Evolutionary conservation across 352 stramenopile genomes (phyloP), one percentile per base, ranked within the genome.

Genomic region (Phytophthora pini): DNA sequence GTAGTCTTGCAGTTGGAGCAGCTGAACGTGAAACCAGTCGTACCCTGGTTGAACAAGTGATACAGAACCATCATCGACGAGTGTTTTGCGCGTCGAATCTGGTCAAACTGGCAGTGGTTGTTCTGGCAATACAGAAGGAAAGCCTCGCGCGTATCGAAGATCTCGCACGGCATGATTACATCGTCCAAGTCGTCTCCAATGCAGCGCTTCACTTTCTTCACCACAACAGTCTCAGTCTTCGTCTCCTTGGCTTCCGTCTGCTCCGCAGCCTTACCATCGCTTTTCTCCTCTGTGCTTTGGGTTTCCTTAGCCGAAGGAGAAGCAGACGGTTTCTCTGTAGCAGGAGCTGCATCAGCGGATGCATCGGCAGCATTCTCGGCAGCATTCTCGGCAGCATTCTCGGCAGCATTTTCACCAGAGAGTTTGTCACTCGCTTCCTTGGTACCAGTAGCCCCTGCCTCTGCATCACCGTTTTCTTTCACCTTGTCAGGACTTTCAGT

Each of bases 111-210:
- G 60, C 82, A 93, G 66, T 94, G 82, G 50, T 94, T 95, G 74
- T 95, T 95, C 65, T 95, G 86, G 55, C 88, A 96, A 56, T 95
- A 94, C 66, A 96, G 84, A 50, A 95, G 62, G 36, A 95, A 95
- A n/a, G 93, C 90, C 55, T 97, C 89, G 17, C 92, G 89, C 31
- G 92, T 96, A 52, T 96, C 86, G 46, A 99, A 96, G 61, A 99
- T 98, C 72, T 99, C 97, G 58, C 93, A 98, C 51, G 98, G 97
- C 87, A 99, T 96, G 65, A 98, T 97, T 72, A 99, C 92, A 47
- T 97, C 93, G 49, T 91, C 85, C 43, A 92, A 59, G 24, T 94
- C 88, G 13, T 91, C 81, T 27, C 72, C 74, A 58, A 75, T 80
- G 29, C 61, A 60, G 34, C 70, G 65, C 45, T 69, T 78, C 20